phyloP scores from a whole-genome alignment of 768 basidiomycete species.

The Xanthoconium purpureum region DNA sequence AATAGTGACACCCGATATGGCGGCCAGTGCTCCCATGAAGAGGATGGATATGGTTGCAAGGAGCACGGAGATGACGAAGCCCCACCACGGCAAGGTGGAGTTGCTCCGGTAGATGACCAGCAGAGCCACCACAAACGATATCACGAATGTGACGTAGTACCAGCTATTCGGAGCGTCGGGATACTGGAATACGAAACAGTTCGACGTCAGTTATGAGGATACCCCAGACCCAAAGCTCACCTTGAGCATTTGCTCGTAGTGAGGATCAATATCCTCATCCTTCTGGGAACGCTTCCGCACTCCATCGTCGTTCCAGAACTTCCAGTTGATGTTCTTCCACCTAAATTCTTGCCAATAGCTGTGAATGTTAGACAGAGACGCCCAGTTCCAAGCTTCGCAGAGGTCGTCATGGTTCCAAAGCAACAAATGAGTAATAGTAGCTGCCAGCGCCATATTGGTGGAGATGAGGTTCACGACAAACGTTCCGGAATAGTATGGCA shows the following conservation, averaged over 20 bases:
- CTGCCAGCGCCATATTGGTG: slow-evolving; percentile 34
- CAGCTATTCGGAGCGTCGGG: no score
- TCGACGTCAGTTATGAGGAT: slow-evolving; percentile 9
- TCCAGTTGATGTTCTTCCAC: slow-evolving; percentile 37
- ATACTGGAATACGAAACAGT: not conserved
- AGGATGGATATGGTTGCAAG: slow-evolving; percentile 49
- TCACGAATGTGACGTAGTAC: no score
- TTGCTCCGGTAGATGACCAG: slow-evolving; percentile 33
- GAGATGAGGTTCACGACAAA: slow-evolving; percentile 22
- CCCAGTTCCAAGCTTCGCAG: slow-evolving; percentile 45
- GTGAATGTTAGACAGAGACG: slow-evolving; percentile 30
- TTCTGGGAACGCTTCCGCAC: slow-evolving; percentile 29
- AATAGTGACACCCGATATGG: slow-evolving; percentile 39
- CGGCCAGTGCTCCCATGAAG: slow-evolving; percentile 52
- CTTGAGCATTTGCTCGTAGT: slow-evolving; percentile 50
- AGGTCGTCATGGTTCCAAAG: slow-evolving; percentile 56
- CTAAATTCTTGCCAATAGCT: slow-evolving; percentile 22
- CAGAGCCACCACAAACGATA: no score
- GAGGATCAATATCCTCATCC: slow-evolving; percentile 48
- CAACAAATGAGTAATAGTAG: slow-evolving; percentile 49
- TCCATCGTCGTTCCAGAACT: slow-evolving; percentile 33
- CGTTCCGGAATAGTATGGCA: slow-evolving; percentile 31
- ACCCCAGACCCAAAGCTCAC: slow-evolving; percentile 15
- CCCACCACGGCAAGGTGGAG: slow-evolving; percentile 53
- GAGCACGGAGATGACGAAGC: slow-evolving; percentile 48